Conservation (phyloP, 2,329 filamentous ascomycete genomes). For the Aspergillaceae sp. region DNA sequence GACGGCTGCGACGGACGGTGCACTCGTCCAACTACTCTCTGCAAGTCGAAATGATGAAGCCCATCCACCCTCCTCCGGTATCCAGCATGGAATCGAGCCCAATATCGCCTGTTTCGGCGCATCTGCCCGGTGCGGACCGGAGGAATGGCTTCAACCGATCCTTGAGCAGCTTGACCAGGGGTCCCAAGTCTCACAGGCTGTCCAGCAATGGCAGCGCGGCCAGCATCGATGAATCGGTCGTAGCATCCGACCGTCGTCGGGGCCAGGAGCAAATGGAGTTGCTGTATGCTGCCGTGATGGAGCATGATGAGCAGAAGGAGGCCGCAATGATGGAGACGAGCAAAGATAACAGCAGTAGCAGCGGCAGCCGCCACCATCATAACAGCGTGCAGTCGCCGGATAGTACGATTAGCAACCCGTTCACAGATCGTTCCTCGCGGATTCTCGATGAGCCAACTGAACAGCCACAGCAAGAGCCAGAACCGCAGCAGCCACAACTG, state of each 20-base stretch:
- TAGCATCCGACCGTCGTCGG: conserved; percentile 64
- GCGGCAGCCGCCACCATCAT: neutral
- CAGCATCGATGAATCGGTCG: conserved; percentile 67
- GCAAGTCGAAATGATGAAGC: conserved; percentile 52
- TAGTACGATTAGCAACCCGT: conserved; percentile 19
- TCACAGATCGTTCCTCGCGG: conserved; percentile 21
- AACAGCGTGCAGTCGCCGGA: conserved; percentile 11
- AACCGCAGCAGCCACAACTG: conserved; percentile 8
- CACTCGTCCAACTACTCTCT: conserved; percentile 44
- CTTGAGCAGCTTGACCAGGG: conserved; percentile 29
- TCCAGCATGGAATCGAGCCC: conserved; percentile 28
- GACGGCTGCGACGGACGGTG: conserved; percentile 45
- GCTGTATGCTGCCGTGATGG: conserved; percentile 86
- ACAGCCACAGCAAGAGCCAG: too few relatives aligned
- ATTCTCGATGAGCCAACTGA: conserved; percentile 13
- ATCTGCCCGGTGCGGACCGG: conserved; percentile 29
- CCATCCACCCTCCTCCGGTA: conserved; percentile 16
- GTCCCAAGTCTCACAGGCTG: conserved; percentile 23
- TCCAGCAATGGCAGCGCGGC: conserved; percentile 54
- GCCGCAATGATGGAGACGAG: conserved; percentile 16
- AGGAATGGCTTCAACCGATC: conserved; percentile 29
- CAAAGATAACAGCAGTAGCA: conserved; percentile 11
- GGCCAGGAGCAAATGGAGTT: conserved; percentile 78
- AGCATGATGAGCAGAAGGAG: conserved; percentile 58
- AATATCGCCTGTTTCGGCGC: conserved; percentile 21